Conservation (phyloP, 371 early-diverging fungal species). For the Mucor velutinosus region DNA sequence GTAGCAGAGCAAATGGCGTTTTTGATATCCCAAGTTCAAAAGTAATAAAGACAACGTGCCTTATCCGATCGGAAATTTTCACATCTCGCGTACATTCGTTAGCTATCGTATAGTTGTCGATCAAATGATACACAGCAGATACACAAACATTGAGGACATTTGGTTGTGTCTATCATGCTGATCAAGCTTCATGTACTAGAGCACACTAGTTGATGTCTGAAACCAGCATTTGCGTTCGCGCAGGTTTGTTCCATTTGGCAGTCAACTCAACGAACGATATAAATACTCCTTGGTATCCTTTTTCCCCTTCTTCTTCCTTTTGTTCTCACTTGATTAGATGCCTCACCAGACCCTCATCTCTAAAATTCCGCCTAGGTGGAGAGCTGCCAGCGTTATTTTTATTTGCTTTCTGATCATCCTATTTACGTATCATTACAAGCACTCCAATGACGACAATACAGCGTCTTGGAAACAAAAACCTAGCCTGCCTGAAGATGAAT, state of each 20-base stretch:
- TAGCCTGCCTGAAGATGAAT: not conserved
- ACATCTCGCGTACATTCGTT: not conserved
- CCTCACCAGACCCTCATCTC: not conserved
- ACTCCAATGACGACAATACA: not conserved
- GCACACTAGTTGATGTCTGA: not conserved
- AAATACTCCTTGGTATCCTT: not conserved
- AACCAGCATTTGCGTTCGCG: not conserved
- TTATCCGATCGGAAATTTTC: not conserved
- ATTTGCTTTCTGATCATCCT: not conserved
- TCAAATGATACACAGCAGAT: not conserved
- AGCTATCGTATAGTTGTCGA: not conserved
- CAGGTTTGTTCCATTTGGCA: not conserved
- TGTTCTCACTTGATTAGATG: not conserved
- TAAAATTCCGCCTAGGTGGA: not conserved
- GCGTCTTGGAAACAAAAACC: not conserved
- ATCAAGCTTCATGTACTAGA: too few relatives aligned
- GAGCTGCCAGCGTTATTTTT: not conserved
- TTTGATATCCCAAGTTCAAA: conserved; percentile 49
- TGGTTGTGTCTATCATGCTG: too few relatives aligned
- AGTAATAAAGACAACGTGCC: not conserved
- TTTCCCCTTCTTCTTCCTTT: not conserved
- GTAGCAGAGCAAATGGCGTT: conserved; percentile 57
- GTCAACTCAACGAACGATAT: not conserved
- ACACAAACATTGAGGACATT: not conserved
- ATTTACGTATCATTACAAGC: not conserved